Evolutionary conservation across 2,329 filamentous ascomycete species (phyloP).

Genomic region (Byssoonygena ceratinophila): DNA sequence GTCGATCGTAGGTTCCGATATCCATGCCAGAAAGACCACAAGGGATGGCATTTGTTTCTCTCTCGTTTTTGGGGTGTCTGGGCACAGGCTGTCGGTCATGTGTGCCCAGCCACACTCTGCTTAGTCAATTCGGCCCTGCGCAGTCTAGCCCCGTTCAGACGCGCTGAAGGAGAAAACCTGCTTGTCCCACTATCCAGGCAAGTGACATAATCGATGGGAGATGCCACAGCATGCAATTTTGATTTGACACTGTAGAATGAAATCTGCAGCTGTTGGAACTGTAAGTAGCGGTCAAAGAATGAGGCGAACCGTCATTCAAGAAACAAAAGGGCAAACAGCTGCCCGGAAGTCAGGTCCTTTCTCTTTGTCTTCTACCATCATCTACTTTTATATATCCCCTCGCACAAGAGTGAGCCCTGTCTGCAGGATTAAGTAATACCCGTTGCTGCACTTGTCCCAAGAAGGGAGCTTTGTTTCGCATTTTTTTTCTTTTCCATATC

Average conservation of each 20-base stretch:
- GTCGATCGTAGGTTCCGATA: not conserved
- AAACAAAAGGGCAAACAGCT: not conserved
- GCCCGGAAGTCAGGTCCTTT: not conserved
- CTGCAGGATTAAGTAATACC: constrained; percentile 8
- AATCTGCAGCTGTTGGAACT: not conserved
- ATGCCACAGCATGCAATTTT: not conserved
- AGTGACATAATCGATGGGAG: not conserved
- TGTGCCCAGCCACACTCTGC: not conserved
- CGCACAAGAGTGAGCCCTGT: not conserved
- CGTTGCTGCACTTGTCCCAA: constrained; percentile 1
- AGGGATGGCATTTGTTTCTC: not conserved
- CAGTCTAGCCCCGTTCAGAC: not conserved
- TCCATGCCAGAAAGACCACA: not conserved
- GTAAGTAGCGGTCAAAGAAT: constrained; percentile 2
- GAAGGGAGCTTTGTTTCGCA: constrained; percentile 2
- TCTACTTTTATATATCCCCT: not conserved
- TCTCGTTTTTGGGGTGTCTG: not conserved
- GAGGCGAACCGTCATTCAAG: not conserved
- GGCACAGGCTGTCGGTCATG: not conserved
- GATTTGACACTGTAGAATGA: constrained; percentile 3
- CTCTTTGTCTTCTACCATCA: not conserved
- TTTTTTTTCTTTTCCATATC: not conserved
- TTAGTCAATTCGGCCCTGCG: not conserved
- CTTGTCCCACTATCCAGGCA: not conserved
- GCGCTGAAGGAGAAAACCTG: not conserved